Conservation (phyloP, 2,329 filamentous ascomycete species). For the Talaromyces sp. region DNA sequence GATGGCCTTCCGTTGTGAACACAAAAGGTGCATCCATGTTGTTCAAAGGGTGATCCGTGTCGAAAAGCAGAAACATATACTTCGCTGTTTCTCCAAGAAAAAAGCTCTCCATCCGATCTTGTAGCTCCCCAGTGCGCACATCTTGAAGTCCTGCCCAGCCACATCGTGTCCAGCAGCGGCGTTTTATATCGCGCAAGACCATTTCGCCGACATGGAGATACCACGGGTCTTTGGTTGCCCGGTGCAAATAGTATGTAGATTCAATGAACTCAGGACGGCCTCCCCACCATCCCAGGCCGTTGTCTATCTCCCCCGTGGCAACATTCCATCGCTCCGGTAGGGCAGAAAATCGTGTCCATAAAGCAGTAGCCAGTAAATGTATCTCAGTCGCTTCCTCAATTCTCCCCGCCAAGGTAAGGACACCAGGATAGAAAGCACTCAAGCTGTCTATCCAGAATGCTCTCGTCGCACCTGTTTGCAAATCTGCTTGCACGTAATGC, state of each 20-base stretch:
- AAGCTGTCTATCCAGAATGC: slow-evolving; percentile 96
- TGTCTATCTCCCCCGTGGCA: slow-evolving; percentile 76
- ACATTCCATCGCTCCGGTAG: slow-evolving; percentile 93
- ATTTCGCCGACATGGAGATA: slow-evolving; percentile 95
- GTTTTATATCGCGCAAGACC: slow-evolving; percentile 81
- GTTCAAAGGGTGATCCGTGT: slow-evolving; percentile 81
- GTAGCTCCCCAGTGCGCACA: slow-evolving; percentile 77
- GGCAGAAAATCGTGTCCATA: slow-evolving; percentile 94
- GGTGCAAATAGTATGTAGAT: slow-evolving; percentile 93
- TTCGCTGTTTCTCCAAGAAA: slow-evolving; percentile 95
- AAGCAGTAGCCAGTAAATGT: slow-evolving; percentile 82
- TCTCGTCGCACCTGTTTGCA: slow-evolving; percentile 80
- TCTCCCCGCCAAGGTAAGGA: slow-evolving; percentile 81
- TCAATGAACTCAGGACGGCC: slow-evolving; percentile 95
- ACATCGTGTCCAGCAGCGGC: slow-evolving; percentile 83
- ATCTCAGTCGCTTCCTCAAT: slow-evolving; percentile 87
- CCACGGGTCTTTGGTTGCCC: slow-evolving; percentile 90
- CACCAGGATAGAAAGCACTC: slow-evolving; percentile 89
- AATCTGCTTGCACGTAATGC: slow-evolving; percentile 87
- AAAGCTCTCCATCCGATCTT: slow-evolving; percentile 97
- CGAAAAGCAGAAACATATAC: slow-evolving; percentile 90
- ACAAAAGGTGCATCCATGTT: slow-evolving; percentile 81
- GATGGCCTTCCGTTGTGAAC: slow-evolving; percentile 95
- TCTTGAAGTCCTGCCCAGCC: slow-evolving; percentile 90
- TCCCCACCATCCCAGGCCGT: slow-evolving; percentile 89